Percentiles rank a stretch among this genome's conserved stretches.
Conservation (phyloP, 2,329 filamentous ascomycete species). For the Stemphylium lycopersici region DNA sequence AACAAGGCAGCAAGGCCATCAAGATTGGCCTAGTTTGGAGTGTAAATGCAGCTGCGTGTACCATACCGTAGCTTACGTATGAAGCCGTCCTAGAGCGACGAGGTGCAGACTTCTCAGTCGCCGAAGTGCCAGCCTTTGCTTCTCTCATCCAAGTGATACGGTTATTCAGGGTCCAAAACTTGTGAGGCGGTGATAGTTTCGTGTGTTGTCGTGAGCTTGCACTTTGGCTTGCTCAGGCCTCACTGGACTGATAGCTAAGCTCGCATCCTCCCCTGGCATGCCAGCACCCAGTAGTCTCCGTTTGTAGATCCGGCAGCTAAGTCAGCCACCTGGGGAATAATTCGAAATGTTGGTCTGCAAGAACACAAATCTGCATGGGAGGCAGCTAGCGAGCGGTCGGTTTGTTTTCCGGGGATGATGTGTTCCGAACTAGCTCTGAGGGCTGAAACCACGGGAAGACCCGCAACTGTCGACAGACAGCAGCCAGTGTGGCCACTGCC, state of each 20-base stretch:
- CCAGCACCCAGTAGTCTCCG: slow-evolving; percentile 5
- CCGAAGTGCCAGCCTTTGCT: neutral
- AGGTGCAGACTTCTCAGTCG: neutral
- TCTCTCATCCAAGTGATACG: neutral
- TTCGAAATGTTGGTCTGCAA: neutral
- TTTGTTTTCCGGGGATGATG: neutral
- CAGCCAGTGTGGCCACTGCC: neutral
- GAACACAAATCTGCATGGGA: neutral
- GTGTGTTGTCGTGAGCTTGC: slow-evolving; percentile 5
- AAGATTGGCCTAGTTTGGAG: too few relatives aligned
- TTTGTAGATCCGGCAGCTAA: slow-evolving; percentile 1
- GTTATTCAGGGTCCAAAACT: neutral
- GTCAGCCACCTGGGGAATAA: neutral
- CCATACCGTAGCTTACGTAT: too few relatives aligned
- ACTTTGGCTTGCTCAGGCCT: slow-evolving; percentile 7
- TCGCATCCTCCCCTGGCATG: slow-evolving; percentile 5
- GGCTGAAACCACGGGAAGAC: neutral
- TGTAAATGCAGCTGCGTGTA: too few relatives aligned
- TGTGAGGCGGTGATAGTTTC: neutral
- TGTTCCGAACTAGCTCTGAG: neutral
- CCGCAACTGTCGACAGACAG: neutral
- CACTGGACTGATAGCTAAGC: neutral
- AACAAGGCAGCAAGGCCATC: neutral
- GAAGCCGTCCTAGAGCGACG: neutral
- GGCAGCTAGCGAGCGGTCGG: neutral